phyloP scores from a whole-genome alignment of 2,329 filamentous ascomycete genomes.

The Clonostachys rhizophaga region DNA sequence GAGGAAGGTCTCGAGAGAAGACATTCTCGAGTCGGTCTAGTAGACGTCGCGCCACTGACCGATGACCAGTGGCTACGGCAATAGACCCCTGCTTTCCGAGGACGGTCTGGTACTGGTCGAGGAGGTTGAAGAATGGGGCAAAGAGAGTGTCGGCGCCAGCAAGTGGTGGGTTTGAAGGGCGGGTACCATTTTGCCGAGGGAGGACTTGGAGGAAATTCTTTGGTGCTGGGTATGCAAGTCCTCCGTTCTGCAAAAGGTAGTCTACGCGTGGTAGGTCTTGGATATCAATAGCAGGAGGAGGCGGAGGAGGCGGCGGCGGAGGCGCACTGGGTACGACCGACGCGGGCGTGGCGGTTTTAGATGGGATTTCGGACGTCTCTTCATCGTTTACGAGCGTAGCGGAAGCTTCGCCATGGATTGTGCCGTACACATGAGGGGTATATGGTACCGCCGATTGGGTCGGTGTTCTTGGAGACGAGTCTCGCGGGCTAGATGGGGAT shows the following conservation, averaged over 20 bases:
- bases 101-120: conserved; percentile 83
- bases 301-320: conserved; percentile 72
- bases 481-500: conserved; percentile 40
- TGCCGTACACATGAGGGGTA: conserved; percentile 34
- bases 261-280: conserved; percentile 79
- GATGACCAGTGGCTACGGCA: conserved; percentile 91
- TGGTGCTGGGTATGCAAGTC: conserved; percentile 66
- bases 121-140: conserved; percentile 72
- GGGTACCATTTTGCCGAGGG: conserved; percentile 50
- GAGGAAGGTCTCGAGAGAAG: conserved; percentile 87
- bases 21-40: conserved; percentile 90
- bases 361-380: conserved; percentile 15
- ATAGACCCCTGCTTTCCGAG: conserved; percentile 81
- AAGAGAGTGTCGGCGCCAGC: conserved; percentile 71
- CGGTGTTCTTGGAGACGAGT: conserved; percentile 58
- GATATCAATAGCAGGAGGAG: conserved; percentile 68
- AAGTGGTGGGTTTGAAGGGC: conserved; percentile 60
- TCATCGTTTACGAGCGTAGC: conserved; percentile 29
- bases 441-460: conserved; percentile 46
- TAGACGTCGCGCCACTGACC: conserved; percentile 85
- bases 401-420: conserved; percentile 27
- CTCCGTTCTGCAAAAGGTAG: conserved; percentile 87
- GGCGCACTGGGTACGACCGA: conserved; percentile 52
- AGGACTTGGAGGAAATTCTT: conserved; percentile 67
- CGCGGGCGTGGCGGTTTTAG: conserved; percentile 32